phyloP scores from a whole-genome alignment of 345 rosid species.

The Eucalyptus decipiens region DNA sequence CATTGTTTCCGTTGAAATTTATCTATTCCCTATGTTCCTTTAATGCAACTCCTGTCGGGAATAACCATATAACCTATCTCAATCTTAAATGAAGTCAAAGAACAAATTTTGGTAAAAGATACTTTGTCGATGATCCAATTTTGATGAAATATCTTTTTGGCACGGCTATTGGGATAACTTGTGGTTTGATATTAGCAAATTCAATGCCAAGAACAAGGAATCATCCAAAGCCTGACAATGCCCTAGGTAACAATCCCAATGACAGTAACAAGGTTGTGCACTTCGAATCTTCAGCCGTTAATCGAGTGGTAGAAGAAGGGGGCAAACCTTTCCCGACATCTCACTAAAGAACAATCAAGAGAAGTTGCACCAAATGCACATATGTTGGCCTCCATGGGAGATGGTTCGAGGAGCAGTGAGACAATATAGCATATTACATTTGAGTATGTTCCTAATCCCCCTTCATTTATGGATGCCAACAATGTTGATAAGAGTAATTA shows the following conservation, averaged over 20 bases:
- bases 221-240: not conserved
- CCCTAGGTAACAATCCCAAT: not conserved
- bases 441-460: not conserved
- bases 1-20: not conserved
- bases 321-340: not conserved
- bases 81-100: not conserved
- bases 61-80: not conserved
- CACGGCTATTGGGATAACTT: rapidly evolving
- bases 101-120: too few species aligned
- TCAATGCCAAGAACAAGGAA: not conserved
- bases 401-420: not conserved
- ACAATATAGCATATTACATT: too few species aligned
- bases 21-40: not conserved
- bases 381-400: not conserved
- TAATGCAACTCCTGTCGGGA: not conserved
- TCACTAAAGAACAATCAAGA: not conserved
- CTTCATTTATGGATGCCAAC: not conserved
- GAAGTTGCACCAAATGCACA: not conserved
- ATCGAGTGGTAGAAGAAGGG: not conserved
- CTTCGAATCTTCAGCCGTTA: not conserved
- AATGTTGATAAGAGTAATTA: not conserved
- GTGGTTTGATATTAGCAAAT: too few species aligned
- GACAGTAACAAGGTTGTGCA: not conserved
- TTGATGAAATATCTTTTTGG: not conserved
- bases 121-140: too few species aligned